Conservation (phyloP, 2,329 filamentous ascomycete genomes). For the Teratosphaeria gauchensis region DNA sequence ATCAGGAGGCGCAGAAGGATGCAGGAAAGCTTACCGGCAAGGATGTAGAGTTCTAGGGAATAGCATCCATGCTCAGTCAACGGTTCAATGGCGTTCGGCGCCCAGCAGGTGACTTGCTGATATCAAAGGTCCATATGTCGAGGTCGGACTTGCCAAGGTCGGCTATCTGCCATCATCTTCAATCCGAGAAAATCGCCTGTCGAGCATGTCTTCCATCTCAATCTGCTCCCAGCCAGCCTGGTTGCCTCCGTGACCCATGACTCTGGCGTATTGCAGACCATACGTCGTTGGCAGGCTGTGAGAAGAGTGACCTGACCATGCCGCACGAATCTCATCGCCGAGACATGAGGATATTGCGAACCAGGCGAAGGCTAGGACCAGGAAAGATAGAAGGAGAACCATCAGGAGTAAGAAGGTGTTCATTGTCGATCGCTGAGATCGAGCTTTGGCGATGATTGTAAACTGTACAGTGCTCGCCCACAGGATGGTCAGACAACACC, state of each 20-base stretch:
- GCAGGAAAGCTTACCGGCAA: conserved; percentile 47
- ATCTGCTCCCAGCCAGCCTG: conserved; percentile 51
- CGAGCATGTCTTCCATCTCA: conserved; percentile 52
- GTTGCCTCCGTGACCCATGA: conserved; percentile 44
- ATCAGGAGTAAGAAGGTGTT: conserved; percentile 13
- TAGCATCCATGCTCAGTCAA: background rate
- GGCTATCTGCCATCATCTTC: conserved; percentile 2
- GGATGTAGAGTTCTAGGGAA: conserved; percentile 60
- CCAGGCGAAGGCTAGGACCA: conserved; percentile 30
- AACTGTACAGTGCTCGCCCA: too few relatives aligned
- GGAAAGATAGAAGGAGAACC: conserved; percentile 13
- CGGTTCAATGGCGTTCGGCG: too few relatives aligned
- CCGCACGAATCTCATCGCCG: conserved; percentile 42
- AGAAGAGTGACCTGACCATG: conserved; percentile 33
- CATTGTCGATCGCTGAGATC: conserved; percentile 4
- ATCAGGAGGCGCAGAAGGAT: conserved; percentile 51
- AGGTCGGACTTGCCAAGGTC: background rate
- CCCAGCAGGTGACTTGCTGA: too few relatives aligned
- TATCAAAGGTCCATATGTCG: background rate
- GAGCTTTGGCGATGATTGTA: too few relatives aligned
- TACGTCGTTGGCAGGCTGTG: conserved; percentile 37
- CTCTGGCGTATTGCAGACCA: conserved; percentile 46
- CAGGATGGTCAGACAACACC: background rate
- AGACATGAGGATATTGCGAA: conserved; percentile 48
- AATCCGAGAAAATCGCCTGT: conserved; percentile 14